These are phyloP conservation scores for Tetragonia tetragonoides DNA, from an alignment of 148 eudicot genomes.

Conservation along the genomic window DNA sequence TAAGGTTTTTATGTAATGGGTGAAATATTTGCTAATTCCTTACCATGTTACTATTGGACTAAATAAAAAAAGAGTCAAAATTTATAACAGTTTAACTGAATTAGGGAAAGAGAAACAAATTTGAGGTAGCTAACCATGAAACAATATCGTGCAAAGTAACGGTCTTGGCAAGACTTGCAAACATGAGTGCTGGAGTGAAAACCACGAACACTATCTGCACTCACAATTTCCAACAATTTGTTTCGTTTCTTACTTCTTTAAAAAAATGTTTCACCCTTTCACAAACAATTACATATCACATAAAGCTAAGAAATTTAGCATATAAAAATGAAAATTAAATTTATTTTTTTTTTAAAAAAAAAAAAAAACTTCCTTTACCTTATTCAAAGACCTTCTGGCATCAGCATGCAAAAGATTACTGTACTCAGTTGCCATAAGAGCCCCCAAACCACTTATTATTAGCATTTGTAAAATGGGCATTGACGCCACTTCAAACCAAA, in stretches of 20 bases:
- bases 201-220: conserved; percentile 79
- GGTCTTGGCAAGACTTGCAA: conserved; percentile 76
- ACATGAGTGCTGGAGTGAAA: conserved; percentile 75
- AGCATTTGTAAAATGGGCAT: conserved; percentile 66
- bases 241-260: background rate
- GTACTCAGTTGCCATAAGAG: conserved; percentile 49
- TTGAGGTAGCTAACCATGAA: conserved; percentile 52
- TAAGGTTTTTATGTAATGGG: no score
- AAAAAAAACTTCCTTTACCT: conserved; percentile 25
- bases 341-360: background rate
- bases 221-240: background rate
- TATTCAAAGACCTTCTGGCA: conserved; percentile 49
- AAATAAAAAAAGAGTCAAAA: no score
- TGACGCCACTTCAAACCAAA: conserved; percentile 60
- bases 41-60: no score
- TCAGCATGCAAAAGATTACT: conserved; percentile 43
- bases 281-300: background rate
- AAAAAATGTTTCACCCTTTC: no score
- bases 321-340: background rate
- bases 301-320: background rate
- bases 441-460: conserved; percentile 50
- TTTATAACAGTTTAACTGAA: background rate
- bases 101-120: background rate
- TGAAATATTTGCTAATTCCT: no score
- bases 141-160: conserved; percentile 79